These are phyloP conservation scores for Brasenia schreberi DNA, from an alignment of 164 flowering plant genomes.

Conservation along the genomic window DNA sequence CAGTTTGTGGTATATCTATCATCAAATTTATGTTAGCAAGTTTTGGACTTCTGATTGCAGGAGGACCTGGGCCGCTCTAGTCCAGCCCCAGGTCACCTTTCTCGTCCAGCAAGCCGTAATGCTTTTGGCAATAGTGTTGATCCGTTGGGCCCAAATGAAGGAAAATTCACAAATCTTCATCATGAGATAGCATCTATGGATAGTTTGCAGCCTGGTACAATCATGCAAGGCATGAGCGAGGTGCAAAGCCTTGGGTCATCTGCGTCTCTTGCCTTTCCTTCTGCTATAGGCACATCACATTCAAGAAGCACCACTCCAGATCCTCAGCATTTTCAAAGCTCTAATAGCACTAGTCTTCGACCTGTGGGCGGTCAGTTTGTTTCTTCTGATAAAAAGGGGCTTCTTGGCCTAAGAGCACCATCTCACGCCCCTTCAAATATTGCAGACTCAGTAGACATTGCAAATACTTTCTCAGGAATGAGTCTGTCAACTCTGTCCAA, in stretches of 20 bases:
- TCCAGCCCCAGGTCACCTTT: conserved; percentile 39
- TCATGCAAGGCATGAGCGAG: conserved; percentile 20
- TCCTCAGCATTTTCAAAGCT: conserved; percentile 49
- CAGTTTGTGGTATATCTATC: not conserved
- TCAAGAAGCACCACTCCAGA: conserved; percentile 78
- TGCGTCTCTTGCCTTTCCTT: conserved; percentile 46
- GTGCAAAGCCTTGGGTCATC: conserved; percentile 24
- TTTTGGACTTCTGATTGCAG: conserved; percentile 26
- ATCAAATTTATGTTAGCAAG: not conserved
- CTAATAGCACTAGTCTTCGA: conserved; percentile 74
- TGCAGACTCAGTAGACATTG: conserved; percentile 37
- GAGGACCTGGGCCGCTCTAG: conserved; percentile 38
- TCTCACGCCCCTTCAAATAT: conserved; percentile 29
- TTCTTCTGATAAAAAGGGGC: conserved; percentile 36
- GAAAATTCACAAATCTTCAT: conserved; percentile 42
- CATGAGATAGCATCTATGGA: conserved; percentile 33
- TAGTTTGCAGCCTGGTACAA: conserved; percentile 20
- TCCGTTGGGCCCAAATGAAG: conserved; percentile 23
- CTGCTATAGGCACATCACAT: conserved; percentile 62
- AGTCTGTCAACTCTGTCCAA: conserved; percentile 42
- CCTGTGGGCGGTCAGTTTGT: conserved; percentile 46
- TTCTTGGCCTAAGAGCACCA: conserved; percentile 25
- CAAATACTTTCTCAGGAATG: conserved; percentile 63
- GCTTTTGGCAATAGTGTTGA: conserved; percentile 45
- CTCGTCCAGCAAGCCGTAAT: conserved; percentile 72